Conservation (phyloP, 139 green algal genomes). For the Eudorina sp. region DNA sequence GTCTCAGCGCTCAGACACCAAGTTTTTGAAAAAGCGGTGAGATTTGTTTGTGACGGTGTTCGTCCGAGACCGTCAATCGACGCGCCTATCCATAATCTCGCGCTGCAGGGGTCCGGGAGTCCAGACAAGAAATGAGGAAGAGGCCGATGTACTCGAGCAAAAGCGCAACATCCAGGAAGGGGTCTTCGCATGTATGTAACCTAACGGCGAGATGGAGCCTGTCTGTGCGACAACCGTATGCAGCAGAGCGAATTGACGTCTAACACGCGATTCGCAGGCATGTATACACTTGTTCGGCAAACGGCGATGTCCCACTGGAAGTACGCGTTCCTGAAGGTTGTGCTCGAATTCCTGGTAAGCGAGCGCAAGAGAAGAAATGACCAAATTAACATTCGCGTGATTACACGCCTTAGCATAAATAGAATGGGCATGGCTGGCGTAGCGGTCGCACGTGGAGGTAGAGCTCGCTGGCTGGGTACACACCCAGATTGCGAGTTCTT, state of each 20-base stretch:
- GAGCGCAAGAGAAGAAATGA: too few species aligned
- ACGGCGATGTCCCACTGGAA: constrained; percentile 18
- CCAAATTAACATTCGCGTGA: too few species aligned
- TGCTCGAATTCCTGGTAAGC: constrained; percentile 14
- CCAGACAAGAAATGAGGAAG: background rate
- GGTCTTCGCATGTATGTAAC: background rate
- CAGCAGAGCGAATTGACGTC: too few species aligned
- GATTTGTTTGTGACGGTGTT: background rate
- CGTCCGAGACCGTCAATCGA: background rate
- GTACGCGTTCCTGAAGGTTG: background rate
- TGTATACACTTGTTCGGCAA: constrained; percentile 34
- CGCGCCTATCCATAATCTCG: background rate
- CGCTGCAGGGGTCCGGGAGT: background rate
- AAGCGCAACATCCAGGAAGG: constrained; percentile 28
- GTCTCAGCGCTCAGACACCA: constrained; percentile 1
- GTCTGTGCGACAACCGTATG: too few species aligned
- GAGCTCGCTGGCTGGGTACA: too few species aligned
- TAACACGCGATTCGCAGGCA: too few species aligned
- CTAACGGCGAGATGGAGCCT: too few species aligned
- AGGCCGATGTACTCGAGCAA: constrained; percentile 31
- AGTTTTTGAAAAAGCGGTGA: constrained; percentile 19
- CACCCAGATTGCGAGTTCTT: too few species aligned
- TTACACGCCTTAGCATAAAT: too few species aligned
- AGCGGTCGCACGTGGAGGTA: too few species aligned
- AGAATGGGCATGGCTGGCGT: too few species aligned